Evolutionary conservation across 1,139 yeast species (phyloP).

Genomic region (Yamadazyma taylorii): DNA sequence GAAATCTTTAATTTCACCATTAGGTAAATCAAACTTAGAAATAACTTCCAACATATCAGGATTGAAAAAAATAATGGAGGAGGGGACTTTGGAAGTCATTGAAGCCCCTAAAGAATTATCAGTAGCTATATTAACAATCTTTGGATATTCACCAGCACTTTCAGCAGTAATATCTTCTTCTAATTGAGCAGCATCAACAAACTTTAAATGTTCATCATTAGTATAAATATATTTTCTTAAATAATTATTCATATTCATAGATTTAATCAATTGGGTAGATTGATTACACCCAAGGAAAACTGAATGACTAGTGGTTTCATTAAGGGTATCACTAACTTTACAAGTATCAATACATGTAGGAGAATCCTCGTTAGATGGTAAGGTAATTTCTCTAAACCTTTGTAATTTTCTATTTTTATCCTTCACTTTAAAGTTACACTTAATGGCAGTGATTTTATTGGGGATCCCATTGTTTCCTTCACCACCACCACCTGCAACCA

Average conservation of each 20-base stretch:
- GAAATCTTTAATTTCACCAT: slow-evolving; percentile 29
- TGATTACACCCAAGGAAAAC: slow-evolving; percentile 79
- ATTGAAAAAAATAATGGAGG: slow-evolving; percentile 57
- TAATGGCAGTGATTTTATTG: slow-evolving; percentile 75
- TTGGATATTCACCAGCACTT: slow-evolving; percentile 55
- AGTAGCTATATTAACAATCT: slow-evolving; percentile 50
- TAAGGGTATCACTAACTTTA: slow-evolving; percentile 14
- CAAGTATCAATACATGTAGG: slow-evolving; percentile 65
- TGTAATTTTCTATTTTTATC: slow-evolving; percentile 55
- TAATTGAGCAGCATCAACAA: slow-evolving; percentile 59
- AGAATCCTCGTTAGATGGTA: slow-evolving; percentile 67
- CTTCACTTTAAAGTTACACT: slow-evolving; percentile 53
- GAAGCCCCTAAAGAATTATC: slow-evolving; percentile 60
- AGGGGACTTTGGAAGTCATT: slow-evolving; percentile 63
- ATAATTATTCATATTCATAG: slow-evolving; percentile 67
- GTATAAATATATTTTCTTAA: slow-evolving; percentile 61
- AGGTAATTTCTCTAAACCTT: slow-evolving; percentile 59
- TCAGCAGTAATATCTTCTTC: slow-evolving; percentile 34
- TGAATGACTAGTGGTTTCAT: slow-evolving; percentile 25
- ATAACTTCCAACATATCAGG: slow-evolving; percentile 50
- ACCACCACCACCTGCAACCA: slow-evolving; percentile 94
- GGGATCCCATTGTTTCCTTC: slow-evolving; percentile 87
- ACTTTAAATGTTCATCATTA: slow-evolving; percentile 60
- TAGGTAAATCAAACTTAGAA: slow-evolving; percentile 15
- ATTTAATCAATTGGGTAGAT: slow-evolving; percentile 52